A percentile compares a stretch with the other conserved stretches of the same genome.
Conservation (phyloP, 352 stramenopile species). For the Phytophthora pisi region DNA sequence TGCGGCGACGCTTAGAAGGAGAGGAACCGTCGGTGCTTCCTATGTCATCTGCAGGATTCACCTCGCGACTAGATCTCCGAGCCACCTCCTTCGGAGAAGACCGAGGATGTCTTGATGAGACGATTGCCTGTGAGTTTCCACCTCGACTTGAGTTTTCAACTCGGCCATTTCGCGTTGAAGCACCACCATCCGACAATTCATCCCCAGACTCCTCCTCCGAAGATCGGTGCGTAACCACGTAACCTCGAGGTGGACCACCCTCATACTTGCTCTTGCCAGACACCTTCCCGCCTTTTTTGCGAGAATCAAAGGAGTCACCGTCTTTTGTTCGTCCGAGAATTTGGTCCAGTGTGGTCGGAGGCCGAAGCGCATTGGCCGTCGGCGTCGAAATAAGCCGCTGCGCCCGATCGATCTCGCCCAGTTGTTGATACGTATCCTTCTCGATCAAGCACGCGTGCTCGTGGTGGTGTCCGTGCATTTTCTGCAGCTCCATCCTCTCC, state of each 20-base stretch:
- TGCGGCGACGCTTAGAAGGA: constrained; percentile 29
- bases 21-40: background rate
- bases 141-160: constrained; percentile 24
- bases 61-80: constrained; percentile 20
- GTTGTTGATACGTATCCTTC: constrained; percentile 34
- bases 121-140: constrained; percentile 10
- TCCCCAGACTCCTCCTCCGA: constrained; percentile 17
- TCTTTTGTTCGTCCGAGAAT: constrained; percentile 25
- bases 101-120: constrained; percentile 6
- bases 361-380: constrained; percentile 17
- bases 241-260: constrained; percentile 17
- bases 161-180: constrained; percentile 15
- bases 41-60: constrained; percentile 5
- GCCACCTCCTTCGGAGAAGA: constrained; percentile 5
- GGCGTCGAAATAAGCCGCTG: constrained; percentile 30
- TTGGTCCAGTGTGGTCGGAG: constrained; percentile 25
- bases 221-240: constrained; percentile 26
- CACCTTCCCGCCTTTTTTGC: constrained; percentile 29
- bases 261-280: constrained; percentile 13
- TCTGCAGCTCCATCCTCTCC: constrained; percentile 41
- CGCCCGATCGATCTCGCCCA: constrained; percentile 38
- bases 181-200: constrained; percentile 5
- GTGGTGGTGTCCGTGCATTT: constrained; percentile 38
- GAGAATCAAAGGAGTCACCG: background rate
- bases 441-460: constrained; percentile 42